These are phyloP conservation scores for Ceratocystis variospora DNA, from an alignment of 2,329 filamentous ascomycete species.

Conservation along the genomic window DNA sequence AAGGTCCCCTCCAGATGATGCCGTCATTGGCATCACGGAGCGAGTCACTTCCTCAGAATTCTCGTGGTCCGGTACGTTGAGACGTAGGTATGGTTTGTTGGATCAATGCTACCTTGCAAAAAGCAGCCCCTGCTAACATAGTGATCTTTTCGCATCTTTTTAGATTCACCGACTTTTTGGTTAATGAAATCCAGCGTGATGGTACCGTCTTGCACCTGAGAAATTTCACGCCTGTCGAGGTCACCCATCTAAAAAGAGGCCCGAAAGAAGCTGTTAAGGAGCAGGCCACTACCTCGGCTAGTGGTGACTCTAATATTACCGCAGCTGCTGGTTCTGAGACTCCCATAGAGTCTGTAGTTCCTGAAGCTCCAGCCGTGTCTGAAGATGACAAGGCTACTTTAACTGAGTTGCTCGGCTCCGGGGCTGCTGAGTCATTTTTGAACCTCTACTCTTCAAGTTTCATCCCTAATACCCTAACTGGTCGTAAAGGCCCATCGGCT, in stretches of 20 bases:
- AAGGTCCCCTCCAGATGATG: slow-evolving; percentile 25
- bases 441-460: slow-evolving; percentile 30
- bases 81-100: slow-evolving; percentile 18
- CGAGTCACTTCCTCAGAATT: slow-evolving; percentile 28
- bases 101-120: neutral
- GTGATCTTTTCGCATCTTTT: neutral
- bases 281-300: slow-evolving; percentile 18
- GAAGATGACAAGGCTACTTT: slow-evolving; percentile 28
- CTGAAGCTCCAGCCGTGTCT: slow-evolving; percentile 22
- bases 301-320: neutral
- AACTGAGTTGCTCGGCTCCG: slow-evolving; percentile 28
- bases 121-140: neutral
- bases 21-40: slow-evolving; percentile 30
- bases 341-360: slow-evolving; percentile 24
- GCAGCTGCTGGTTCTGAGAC: slow-evolving; percentile 22
- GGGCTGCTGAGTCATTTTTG: slow-evolving; percentile 31
- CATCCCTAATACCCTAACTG: slow-evolving; percentile 23
- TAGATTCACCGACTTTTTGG: slow-evolving; percentile 81
- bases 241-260: slow-evolving; percentile 15
- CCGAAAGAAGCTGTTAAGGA: slow-evolving; percentile 5
- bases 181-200: slow-evolving; percentile 71
- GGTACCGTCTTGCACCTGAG: slow-evolving; percentile 63
- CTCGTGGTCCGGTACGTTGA: slow-evolving; percentile 28
- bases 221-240: slow-evolving; percentile 14
- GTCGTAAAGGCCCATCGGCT: slow-evolving; percentile 26